Base-by-base conservation (phyloP, 2,329 filamentous ascomycete species). In the Eutypella sp. region DNA sequence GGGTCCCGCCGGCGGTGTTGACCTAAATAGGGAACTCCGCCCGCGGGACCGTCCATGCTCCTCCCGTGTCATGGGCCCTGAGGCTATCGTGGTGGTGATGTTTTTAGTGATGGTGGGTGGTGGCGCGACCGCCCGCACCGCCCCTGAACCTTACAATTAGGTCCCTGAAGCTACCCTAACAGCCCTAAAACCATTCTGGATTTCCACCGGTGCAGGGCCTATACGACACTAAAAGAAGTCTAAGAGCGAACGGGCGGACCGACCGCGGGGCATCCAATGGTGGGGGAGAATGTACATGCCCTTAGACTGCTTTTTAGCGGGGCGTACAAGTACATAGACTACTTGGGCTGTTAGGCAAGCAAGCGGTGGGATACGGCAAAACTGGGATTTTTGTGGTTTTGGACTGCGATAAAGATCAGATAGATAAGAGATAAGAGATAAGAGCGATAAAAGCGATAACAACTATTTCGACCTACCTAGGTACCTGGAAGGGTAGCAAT, bases 361-460 rank as follows among this genome's bases (percentile, higher is more conserved):
- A 29, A 40, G 57, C 57, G 59, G 59, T 60, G 48, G 46, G 16
- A 23, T 11, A 4, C 25, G 54, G 59, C 59, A 61, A 47, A 59
- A 57, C 42, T 42, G 38, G 19, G 50, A 53, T 49, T 52, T 55
- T 60, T 61, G 56, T 58, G 46, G 34, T 60, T 61, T 56, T 58
- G 46, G 34, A 40, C 45, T 41, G 31, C 24, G 39, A 48, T n/a
- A 45, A 33, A 38, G 31, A 25, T 38, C 11, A 15, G 23, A 29
- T 20, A 41, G 24, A 24, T 18, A 13, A 11, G n/a, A n/a, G n/a
- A n/a, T n/a, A 31, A 15, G 13, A n/a, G 13, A 33, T 5, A 4
- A 33, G 25, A 7, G 25, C 25, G 13, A 29, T 11, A 11, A 33
- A n/a, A 11, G 29, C 11, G 13, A 33, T 7, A 33, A 33, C 11